These are phyloP conservation scores for Saccharomycopsis selenospora DNA, from an alignment of 805 yeast genomes.

Conservation along the genomic window DNA sequence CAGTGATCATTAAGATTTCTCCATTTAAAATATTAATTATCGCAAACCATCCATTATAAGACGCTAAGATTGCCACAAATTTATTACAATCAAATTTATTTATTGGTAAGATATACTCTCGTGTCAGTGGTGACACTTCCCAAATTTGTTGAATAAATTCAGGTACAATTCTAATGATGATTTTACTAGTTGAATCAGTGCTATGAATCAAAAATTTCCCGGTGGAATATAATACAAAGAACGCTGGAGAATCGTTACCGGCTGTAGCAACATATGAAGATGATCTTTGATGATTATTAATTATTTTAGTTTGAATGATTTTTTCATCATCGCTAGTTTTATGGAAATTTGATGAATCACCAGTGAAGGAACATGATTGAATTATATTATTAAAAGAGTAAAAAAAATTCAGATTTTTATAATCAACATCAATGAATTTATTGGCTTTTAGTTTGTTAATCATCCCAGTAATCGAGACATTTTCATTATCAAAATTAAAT, in stretches of 20 bases:
- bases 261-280: not conserved
- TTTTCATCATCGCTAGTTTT: not conserved
- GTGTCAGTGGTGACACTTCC: not conserved
- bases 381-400: not conserved
- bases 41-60: constrained; percentile 21
- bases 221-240: constrained; percentile 9
- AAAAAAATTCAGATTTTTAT: constrained; percentile 8
- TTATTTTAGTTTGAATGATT: constrained; percentile 11
- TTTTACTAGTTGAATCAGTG: not conserved
- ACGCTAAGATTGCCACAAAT: constrained; percentile 7
- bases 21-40: constrained; percentile 20
- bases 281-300: constrained; percentile 5
- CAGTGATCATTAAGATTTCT: constrained; percentile 14
- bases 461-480: too few species aligned
- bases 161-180: constrained; percentile 12
- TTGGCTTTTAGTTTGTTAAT: too few species aligned
- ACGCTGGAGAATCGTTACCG: constrained; percentile 13
- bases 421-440: constrained; percentile 15
- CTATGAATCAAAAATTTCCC: constrained; percentile 18
- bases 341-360: not conserved
- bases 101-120: constrained; percentile 8
- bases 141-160: constrained; percentile 6
- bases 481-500: too few species aligned
- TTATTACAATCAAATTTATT: constrained; percentile 15
- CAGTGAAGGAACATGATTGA: not conserved